A percentile compares a stretch with the other conserved stretches of the same genome.
phyloP scores from a whole-genome alignment of 352 stramenopile genomes.

The Poterioochromonas sp. region DNA sequence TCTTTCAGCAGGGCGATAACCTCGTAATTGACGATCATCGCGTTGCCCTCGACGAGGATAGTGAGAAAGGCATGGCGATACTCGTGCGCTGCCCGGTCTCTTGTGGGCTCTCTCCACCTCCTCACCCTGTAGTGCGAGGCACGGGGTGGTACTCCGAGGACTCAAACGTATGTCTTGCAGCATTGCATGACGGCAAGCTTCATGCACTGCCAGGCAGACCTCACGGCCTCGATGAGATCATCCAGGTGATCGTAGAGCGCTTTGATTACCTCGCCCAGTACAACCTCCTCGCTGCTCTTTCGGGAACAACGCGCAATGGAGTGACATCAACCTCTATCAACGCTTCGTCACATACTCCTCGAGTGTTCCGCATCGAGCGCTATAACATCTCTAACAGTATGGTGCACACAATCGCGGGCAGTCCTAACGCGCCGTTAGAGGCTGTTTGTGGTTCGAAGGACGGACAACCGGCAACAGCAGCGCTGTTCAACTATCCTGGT shows the following conservation, averaged over 20 bases:
- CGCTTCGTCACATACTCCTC: neutral
- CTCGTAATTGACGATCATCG: constrained; percentile 55
- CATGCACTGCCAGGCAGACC: neutral
- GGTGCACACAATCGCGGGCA: constrained; percentile 44
- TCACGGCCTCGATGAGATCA: constrained; percentile 29
- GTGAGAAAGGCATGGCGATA: constrained; percentile 70
- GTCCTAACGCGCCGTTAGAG: constrained; percentile 57
- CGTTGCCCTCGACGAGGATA: constrained; percentile 63
- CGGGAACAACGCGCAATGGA: neutral
- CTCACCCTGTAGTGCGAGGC: neutral
- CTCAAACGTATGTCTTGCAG: constrained; percentile 30
- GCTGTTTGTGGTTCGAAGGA: constrained; percentile 65
- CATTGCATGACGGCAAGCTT: constrained; percentile 23
- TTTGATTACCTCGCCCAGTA: neutral
- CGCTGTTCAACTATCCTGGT: constrained; percentile 65
- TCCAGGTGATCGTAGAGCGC: constrained; percentile 12
- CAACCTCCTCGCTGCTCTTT: neutral
- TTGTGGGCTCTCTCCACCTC: neutral
- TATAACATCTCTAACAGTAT: constrained; percentile 5
- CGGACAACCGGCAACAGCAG: constrained; percentile 52
- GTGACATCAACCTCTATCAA: neutral
- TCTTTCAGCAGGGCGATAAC: constrained; percentile 48
- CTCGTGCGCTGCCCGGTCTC: constrained; percentile 48
- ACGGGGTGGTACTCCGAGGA: constrained; percentile 28
- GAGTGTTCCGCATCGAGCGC: neutral